A percentile compares a stretch with the other conserved stretches of the same genome.
phyloP scores from a whole-genome alignment of 2,329 filamentous ascomycete genomes.

The Monilinia fructigena region DNA sequence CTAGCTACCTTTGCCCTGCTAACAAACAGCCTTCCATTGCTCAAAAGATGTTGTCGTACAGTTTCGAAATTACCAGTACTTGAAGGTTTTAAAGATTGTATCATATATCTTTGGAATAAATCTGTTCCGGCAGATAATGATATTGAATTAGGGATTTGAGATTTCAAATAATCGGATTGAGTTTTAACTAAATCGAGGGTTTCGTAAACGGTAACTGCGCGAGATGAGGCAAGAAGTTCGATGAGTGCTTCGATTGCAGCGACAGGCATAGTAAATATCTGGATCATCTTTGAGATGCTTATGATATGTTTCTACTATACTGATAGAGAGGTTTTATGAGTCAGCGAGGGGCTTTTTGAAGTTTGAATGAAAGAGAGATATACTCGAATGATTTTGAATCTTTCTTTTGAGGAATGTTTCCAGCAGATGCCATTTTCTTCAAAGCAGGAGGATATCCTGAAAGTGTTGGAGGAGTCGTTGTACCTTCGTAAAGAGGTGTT shows the following conservation, averaged over 20 bases:
- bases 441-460: constrained; percentile 35
- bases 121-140: constrained; percentile 92
- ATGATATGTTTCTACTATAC: constrained; percentile 65
- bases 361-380: background rate
- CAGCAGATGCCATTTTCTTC: constrained; percentile 37
- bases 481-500: constrained; percentile 32
- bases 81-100: constrained; percentile 60
- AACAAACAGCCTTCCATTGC: constrained; percentile 84
- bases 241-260: constrained; percentile 92
- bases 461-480: constrained; percentile 37
- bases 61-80: constrained; percentile 70
- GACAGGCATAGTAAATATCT: constrained; percentile 88
- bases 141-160: constrained; percentile 80
- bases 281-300: constrained; percentile 65
- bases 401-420: constrained; percentile 31
- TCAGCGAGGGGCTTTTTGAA: constrained; percentile 22
- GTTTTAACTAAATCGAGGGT: constrained; percentile 81
- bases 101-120: constrained; percentile 91
- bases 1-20: constrained; percentile 81
- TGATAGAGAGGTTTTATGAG: constrained; percentile 31
- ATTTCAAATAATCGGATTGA: constrained; percentile 75
- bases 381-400: constrained; percentile 37
- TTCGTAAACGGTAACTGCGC: constrained; percentile 86
- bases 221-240: constrained; percentile 74
- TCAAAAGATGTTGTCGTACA: constrained; percentile 77